These are phyloP conservation scores for Botrytis fragariae DNA, from an alignment of 2,329 filamentous ascomycete species.

Conservation along the genomic window DNA sequence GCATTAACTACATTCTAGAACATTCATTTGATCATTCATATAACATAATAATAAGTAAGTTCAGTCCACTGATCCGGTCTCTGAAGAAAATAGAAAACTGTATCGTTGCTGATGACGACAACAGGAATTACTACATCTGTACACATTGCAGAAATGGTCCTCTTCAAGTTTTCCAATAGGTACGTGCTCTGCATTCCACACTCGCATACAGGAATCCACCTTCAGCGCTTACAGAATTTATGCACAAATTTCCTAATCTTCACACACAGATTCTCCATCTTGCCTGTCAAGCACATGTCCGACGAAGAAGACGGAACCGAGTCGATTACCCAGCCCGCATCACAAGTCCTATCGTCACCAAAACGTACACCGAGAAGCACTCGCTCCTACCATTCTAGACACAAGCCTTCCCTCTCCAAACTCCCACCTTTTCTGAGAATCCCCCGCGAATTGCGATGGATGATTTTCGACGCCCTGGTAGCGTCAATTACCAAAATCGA, in stretches of 20 bases:
- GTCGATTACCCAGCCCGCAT: neutral
- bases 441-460: neutral
- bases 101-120: neutral
- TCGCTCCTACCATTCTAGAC: accelerated
- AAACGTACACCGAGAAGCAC: neutral
- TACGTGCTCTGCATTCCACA: neutral
- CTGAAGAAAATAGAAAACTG: no score
- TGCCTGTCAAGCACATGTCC: neutral
- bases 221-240: accelerated
- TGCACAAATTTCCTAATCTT: neutral
- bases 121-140: neutral
- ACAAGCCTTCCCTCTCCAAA: neutral
- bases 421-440: neutral
- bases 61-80: accelerated
- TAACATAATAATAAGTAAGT: neutral
- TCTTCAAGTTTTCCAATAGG: neutral
- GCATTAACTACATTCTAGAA: neutral
- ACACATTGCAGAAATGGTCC: neutral
- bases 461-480: neutral
- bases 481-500: neutral
- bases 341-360: accelerated
- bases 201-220: no score
- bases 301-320: neutral
- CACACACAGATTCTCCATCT: neutral
- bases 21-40: neutral